Evolutionary conservation across 163 green algal species (phyloP), one percentile per base, ranked within the genome.

Genomic region (Scenedesmus sp.): DNA sequence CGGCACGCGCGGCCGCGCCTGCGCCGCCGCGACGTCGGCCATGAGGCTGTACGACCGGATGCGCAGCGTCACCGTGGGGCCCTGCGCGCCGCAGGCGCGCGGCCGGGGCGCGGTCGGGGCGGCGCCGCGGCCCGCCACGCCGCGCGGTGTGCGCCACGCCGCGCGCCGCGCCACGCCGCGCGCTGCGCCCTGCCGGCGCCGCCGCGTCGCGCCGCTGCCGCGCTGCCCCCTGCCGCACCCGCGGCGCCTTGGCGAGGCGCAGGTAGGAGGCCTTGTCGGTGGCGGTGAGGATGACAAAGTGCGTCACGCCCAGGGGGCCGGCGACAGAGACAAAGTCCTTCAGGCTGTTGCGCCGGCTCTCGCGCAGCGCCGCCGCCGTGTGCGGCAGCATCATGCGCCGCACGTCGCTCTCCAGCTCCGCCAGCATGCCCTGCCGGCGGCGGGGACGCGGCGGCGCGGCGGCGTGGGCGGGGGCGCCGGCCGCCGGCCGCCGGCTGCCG

Each of bases 221-320:
- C n/a, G n/a, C n/a, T n/a, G n/a, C n/a, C n/a, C n/a, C n/a, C n/a
- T 50, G 58, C 28, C 79, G 58, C 57, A 94, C 90, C 82, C 90
- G 72, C 4, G 90, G 88, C 24, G 84, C 85, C 76, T 95, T 95
- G 29, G 87, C 90, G 17, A 97, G 26, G 22, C 91, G 87, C 63
- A 97, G 78, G 86, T 97, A 96, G 33, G 70, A 83, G n/a, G 83
- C 80, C 33, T 89, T 92, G 22, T 98, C 86, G 3, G 94, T 99
- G 26, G 92, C 89, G 14, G 91, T 95, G 9, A 99, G 91, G 13
- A 98, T 93, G n/a, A 99, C 50, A 62, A 99, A 96, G 85, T 99
- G 97, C 5, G 89, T 96, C 17, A 99, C 92, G 0, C 96, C 96
- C 70, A 99, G 85, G 0, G 96, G 95, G 0, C 96, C 96, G 7